Base-by-base conservation (phyloP, 1,284 basidiomycete genomes). In the Meripilus lineatus region DNA sequence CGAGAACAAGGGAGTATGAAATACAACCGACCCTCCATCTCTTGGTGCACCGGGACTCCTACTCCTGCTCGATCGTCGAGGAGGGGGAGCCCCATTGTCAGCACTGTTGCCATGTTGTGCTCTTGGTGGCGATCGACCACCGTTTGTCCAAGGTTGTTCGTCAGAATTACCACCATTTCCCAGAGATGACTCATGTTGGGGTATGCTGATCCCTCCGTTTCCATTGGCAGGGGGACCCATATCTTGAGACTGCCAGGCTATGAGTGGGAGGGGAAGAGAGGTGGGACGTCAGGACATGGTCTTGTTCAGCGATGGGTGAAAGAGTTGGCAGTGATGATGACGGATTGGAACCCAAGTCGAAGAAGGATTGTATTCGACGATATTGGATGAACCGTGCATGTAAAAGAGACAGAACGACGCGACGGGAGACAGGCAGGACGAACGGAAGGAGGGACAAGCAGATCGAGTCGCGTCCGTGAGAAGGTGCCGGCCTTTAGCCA, bases 201-300 rank as follows among this genome's bases (percentile, higher is more conserved):
- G 84, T 54, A 86, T 86, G 61, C 79, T 80, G 52, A 84, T 85
- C 35, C 73, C 81, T 33, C 67, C 61, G 25, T 71, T 77, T 33
- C 68, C 63, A 45, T 50, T 68, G 57, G 57, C 68, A 18, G 79
- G 66, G 41, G 81, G 78, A 32, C 80, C 80, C 55, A 84, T 84
- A 51, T 87, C 84, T 78, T 84, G 81, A 35, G 80, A 76, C 69
- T 84, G 83, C 84, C 84, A 87, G 59, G 84, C 84, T 86, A 56
- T 51, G 44, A 40, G 46, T 48, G 34, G 39, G 46, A 48, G 42
- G 41, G 47, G 51, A 40, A 59, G 57, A 51, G 40, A 44, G 46
- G 43, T 40, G 44, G 47, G 45, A 44, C 41, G 63, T 66, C 58
- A 66, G 64, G 58, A 64, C 56, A 54, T 58, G 53, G 54, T 53